These are phyloP conservation scores for Talaromyces piceae DNA, from an alignment of 2,329 filamentous ascomycete species.

Conservation along the genomic window DNA sequence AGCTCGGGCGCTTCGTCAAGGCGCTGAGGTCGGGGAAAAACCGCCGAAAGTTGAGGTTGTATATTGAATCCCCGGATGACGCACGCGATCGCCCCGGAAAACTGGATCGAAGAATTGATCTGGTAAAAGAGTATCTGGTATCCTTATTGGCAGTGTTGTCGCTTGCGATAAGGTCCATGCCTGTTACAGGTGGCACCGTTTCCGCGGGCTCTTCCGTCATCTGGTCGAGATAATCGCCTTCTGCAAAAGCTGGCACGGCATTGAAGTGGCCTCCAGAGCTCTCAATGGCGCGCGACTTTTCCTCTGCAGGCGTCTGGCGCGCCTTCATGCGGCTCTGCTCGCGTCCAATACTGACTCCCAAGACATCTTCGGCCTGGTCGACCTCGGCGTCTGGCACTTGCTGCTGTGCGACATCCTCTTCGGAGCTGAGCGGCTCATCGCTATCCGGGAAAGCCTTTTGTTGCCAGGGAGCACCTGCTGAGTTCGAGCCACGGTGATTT, in stretches of 20 bases:
- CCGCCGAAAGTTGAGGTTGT: constrained; percentile 23
- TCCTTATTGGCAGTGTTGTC: constrained; percentile 10
- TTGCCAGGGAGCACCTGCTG: not conserved
- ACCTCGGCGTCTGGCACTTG: constrained; percentile 18
- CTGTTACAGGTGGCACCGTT: not conserved
- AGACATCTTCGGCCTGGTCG: constrained; percentile 34
- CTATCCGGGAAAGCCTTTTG: not conserved
- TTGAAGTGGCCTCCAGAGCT: constrained; percentile 44
- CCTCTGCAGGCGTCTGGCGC: constrained; percentile 50
- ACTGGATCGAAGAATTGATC: constrained; percentile 11
- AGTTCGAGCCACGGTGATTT: no score
- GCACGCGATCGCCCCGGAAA: constrained; percentile 26
- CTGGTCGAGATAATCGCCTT: constrained; percentile 22
- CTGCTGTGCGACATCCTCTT: not conserved
- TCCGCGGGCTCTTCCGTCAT: constrained; percentile 28
- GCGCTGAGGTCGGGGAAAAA: constrained; percentile 29
- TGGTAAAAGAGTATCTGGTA: constrained; percentile 1
- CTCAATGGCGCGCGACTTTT: constrained; percentile 52
- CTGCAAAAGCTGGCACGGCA: constrained; percentile 19
- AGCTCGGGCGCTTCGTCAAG: constrained; percentile 23
- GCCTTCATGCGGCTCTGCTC: constrained; percentile 51
- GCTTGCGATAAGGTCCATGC: no score
- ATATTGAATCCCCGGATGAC: constrained; percentile 28
- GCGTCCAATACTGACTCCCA: constrained; percentile 53
- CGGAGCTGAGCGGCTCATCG: constrained; percentile 2